These are phyloP conservation scores for Colletotrichum costaricense DNA, from an alignment of 2,329 filamentous ascomycete species.

Conservation along the genomic window DNA sequence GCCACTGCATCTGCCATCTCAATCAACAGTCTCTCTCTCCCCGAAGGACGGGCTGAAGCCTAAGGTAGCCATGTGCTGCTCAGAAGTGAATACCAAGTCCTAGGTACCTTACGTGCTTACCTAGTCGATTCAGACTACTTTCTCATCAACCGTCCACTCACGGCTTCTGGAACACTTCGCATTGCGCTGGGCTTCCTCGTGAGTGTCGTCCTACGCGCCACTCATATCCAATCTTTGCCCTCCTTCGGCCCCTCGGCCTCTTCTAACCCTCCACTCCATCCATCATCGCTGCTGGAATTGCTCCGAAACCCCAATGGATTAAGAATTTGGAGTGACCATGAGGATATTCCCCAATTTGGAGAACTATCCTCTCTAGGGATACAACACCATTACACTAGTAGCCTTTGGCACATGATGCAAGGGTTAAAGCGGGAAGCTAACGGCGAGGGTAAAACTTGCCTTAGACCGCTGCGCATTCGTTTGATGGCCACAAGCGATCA, in stretches of 20 bases:
- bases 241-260: not conserved
- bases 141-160: not conserved
- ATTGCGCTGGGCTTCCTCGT: not conserved
- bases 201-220: not conserved
- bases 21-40: not conserved
- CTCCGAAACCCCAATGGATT: too few relatives aligned
- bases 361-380: not conserved
- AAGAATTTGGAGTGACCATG: not conserved
- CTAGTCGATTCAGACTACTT: not conserved
- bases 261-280: not conserved
- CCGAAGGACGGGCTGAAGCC: not conserved
- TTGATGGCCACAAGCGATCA: constrained; percentile 11
- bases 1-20: constrained; percentile 25
- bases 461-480: not conserved
- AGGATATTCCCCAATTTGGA: not conserved
- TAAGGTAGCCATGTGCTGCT: not conserved
- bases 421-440: constrained; percentile 1
- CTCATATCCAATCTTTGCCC: not conserved
- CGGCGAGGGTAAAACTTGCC: not conserved
- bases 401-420: constrained; percentile 6
- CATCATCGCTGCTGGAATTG: not conserved
- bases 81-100: not conserved
- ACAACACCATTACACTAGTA: not conserved
- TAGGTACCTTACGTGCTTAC: not conserved
- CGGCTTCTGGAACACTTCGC: not conserved